phyloP scores from a whole-genome alignment of 257 asterid genomes.

The Marsdenia floribunda region DNA sequence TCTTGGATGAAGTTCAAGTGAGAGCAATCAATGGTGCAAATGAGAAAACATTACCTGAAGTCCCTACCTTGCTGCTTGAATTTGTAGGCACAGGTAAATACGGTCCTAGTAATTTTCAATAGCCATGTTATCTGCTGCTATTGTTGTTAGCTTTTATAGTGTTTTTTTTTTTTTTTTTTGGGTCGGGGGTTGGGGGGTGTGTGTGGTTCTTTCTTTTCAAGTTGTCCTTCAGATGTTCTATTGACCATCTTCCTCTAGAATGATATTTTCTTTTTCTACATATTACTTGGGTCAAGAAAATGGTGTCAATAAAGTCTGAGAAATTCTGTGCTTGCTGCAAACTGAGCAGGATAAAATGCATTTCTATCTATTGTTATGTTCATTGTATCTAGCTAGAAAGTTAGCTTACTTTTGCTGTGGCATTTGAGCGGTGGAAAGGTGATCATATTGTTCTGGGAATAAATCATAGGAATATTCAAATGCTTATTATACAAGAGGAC shows the following conservation, averaged over 20 bases:
- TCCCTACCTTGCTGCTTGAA: constrained; percentile 96
- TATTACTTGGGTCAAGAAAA: neutral
- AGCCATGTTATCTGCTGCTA: neutral
- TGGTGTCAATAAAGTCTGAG: neutral
- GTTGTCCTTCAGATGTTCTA: neutral
- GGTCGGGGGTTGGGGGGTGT: too few relatives aligned
- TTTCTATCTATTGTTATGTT: neutral
- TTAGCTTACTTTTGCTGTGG: neutral
- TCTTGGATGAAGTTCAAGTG: constrained; percentile 92
- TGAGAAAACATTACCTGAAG: constrained; percentile 81
- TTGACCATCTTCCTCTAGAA: neutral
- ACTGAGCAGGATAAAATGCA: neutral
- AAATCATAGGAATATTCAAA: neutral
- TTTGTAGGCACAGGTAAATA: constrained; percentile 89
- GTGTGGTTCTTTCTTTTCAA: neutral
- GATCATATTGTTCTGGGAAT: neutral
- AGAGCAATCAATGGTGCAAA: constrained; percentile 87
- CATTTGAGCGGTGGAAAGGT: neutral
- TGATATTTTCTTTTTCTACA: neutral
- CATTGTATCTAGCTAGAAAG: too few relatives aligned
- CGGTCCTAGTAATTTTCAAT: constrained; percentile 12
- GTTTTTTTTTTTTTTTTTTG: too few relatives aligned
- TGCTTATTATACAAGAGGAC: neutral
- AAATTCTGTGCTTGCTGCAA: neutral
- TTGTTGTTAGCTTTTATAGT: neutral